These are phyloP conservation scores for Cytospora chrysosperma DNA, from an alignment of 2,329 filamentous ascomycete genomes.

Conservation along the genomic window DNA sequence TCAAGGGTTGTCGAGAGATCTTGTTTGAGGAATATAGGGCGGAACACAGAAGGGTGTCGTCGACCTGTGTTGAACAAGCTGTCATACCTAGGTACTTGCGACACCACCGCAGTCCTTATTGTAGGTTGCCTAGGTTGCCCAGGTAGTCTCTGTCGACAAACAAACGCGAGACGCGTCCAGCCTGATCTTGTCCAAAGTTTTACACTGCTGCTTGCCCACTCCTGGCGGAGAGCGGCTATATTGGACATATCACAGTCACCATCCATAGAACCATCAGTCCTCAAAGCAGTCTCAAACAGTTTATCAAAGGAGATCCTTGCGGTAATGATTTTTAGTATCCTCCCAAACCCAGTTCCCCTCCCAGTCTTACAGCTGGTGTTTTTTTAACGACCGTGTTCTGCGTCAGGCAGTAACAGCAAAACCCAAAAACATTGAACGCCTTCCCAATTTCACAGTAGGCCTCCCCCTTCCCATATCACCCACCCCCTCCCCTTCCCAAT, in stretches of 20 bases:
- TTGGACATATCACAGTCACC: not conserved
- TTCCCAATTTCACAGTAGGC: not conserved
- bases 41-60: no score
- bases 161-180: not conserved
- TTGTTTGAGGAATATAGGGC: not conserved
- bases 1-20: not conserved
- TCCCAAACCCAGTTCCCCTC: not conserved
- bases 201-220: not conserved
- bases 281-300: not conserved
- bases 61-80: not conserved
- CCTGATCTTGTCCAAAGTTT: not conserved
- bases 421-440: not conserved
- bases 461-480: not conserved
- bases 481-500: not conserved
- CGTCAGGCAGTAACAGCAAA: conserved; percentile 15
- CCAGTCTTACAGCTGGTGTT: not conserved
- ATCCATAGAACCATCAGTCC: not conserved
- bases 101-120: not conserved
- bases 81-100: not conserved
- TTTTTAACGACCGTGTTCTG: not conserved
- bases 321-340: not conserved
- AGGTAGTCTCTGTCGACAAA: not conserved
- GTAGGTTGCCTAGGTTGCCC: no score
- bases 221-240: no score
- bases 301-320: not conserved